Evolutionary conservation across 106 monocot genomes (phyloP), one percentile per base, ranked within the genome.

Genomic region (Dendrobium catenatum): DNA sequence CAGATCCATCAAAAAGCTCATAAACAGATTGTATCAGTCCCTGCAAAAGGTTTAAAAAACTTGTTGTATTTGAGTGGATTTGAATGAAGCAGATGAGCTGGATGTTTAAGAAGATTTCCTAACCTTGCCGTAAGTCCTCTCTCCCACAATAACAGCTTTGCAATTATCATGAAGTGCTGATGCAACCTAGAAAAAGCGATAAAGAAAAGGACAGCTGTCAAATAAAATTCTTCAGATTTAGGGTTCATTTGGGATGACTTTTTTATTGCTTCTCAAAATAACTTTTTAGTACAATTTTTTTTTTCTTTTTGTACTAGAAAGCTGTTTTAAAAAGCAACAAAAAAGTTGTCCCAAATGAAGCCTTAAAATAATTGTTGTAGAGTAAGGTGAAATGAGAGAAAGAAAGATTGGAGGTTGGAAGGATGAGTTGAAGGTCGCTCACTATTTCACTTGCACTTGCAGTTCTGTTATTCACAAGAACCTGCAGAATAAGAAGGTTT

Each of bases 401-500:
- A 66, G 24, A 66, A 8, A 9, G 64, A 66, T 6, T 73, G 7
- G 11, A 11, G 55, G 33, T 42, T 13, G 66, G 11, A 41, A 51
- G 46, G 70, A 73, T 31, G 16, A 56, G 29, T 42, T 80, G 1
- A 75, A 44, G 41, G 42, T 5, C 6, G 82, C 93, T 90, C 81
- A 98, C 98, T 79, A 98, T 98, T 88, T 98, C 98, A 84, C 94
- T 98, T 46, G 95, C 94, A 85, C 98, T 98, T 78, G 98, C 98
- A 40, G 98, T 98, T 82, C 86, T 92, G 24, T 86, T 91, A 83
- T 98, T 98, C 85, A 98, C 93, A 33, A 98, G 79, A 74, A 98
- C 84, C 98, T 98, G 86, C 86, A 88, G 4, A 13, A 80, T 19
- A 79, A 83, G n/a, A 6, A 46, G 7, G 24, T 26, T 24, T 22